Evolutionary conservation across 2,329 filamentous ascomycete genomes (phyloP).

Genomic region (Aspergillus hiratsukae): DNA sequence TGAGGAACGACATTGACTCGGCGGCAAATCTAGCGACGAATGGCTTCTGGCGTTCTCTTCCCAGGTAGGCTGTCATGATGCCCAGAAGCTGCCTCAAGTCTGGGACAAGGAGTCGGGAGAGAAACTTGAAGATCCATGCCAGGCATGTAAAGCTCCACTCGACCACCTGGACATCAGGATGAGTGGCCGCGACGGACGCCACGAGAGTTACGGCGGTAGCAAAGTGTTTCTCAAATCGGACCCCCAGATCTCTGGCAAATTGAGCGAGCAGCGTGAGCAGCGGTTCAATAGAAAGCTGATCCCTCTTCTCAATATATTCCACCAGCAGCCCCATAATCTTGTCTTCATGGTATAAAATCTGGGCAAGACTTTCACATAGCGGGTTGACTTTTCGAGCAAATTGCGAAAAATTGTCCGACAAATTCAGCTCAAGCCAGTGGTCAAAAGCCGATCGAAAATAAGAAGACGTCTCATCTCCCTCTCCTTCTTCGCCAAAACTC

Average conservation of each 20-base stretch:
- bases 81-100: conserved; percentile 81
- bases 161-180: conserved; percentile 79
- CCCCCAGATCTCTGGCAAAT: conserved; percentile 89
- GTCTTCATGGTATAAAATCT: conserved; percentile 86
- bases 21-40: conserved; percentile 91
- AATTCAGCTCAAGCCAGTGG: conserved; percentile 88
- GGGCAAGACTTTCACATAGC: conserved; percentile 82
- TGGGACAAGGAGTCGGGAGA: conserved; percentile 79
- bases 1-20: conserved; percentile 88
- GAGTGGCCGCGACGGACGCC: conserved; percentile 69
- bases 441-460: conserved; percentile 79
- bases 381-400: conserved; percentile 73
- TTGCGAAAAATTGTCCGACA: conserved; percentile 71
- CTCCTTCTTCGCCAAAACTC: conserved; percentile 75
- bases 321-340: conserved; percentile 75
- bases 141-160: conserved; percentile 96
- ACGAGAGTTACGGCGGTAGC: conserved; percentile 69
- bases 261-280: conserved; percentile 83
- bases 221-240: conserved; percentile 85
- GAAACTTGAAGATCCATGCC: conserved; percentile 95
- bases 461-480: conserved; percentile 70
- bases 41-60: conserved; percentile 73
- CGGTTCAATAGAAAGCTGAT: conserved; percentile 77
- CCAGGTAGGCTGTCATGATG: conserved; percentile 77
- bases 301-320: conserved; percentile 70